Conservation (phyloP, 176 grass and related monocot genomes). For the Oryza glaberrima region DNA sequence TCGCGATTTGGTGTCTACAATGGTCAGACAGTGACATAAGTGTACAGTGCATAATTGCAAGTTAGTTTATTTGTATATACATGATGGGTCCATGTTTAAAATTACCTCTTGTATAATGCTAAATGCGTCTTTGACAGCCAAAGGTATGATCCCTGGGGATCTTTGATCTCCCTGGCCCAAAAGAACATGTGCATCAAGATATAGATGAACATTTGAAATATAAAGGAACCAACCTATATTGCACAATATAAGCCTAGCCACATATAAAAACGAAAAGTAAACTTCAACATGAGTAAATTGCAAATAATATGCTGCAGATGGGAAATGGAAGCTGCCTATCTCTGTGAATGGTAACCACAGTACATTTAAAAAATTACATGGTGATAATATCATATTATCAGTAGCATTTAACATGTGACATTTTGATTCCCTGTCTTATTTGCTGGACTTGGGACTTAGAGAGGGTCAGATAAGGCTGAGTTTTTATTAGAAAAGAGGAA, state of each 20-base stretch:
- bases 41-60: background rate
- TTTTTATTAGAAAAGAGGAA: background rate
- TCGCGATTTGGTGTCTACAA: conserved; percentile 86
- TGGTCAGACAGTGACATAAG: conserved; percentile 32
- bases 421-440: background rate
- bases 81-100: conserved; percentile 22
- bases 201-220: conserved; percentile 35
- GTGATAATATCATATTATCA: conserved; percentile 9
- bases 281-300: conserved; percentile 14
- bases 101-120: conserved; percentile 98
- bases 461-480: background rate
- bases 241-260: conserved; percentile 4
- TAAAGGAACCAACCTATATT: conserved; percentile 22
- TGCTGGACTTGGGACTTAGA: background rate
- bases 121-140: conserved; percentile 99
- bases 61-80: background rate
- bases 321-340: conserved; percentile 25
- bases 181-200: conserved; percentile 45
- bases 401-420: background rate
- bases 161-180: conserved; percentile 91
- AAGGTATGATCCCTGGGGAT: conserved; percentile 99
- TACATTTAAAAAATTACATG: conserved; percentile 9
- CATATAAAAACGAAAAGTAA: conserved; percentile 11
- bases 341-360: background rate
- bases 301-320: conserved; percentile 17